Conservation (phyloP, 495 filamentous ascomycete species). For the Jackrogersella multiformis region DNA sequence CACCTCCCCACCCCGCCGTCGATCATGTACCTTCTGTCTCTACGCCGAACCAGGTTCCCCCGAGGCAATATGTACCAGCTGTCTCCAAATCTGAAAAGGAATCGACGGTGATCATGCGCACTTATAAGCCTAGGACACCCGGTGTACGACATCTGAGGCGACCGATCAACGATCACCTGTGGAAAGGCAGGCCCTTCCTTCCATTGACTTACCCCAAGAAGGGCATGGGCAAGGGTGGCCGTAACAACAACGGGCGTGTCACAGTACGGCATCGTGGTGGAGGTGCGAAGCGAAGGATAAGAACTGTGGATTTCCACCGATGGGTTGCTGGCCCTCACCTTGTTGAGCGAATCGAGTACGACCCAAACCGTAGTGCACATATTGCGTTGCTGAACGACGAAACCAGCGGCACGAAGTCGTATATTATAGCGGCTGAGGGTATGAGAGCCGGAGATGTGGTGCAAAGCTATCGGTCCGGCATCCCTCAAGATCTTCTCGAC, state of each 20-base stretch:
- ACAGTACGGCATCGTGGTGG: slow-evolving; percentile 92
- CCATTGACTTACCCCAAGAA: slow-evolving; percentile 89
- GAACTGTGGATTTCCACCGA: slow-evolving; percentile 87
- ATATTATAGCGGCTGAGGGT: slow-evolving; percentile 92
- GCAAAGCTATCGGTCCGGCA: slow-evolving; percentile 87
- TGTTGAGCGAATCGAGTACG: slow-evolving; percentile 95
- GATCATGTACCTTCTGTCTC: slow-evolving; percentile 53
- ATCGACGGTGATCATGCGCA: slow-evolving; percentile 67
- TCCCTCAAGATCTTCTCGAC: slow-evolving; percentile 82
- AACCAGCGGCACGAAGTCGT: slow-evolving; percentile 74
- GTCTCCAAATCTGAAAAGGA: slow-evolving; percentile 45
- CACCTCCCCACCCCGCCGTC: slow-evolving; percentile 46
- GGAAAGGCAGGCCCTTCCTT: slow-evolving; percentile 86
- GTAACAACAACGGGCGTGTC: slow-evolving; percentile 84
- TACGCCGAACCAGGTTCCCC: slow-evolving; percentile 40
- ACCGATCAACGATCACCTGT: slow-evolving; percentile 94
- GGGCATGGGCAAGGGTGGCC: slow-evolving; percentile 89
- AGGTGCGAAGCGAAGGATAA: slow-evolving; percentile 88
- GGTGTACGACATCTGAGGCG: slow-evolving; percentile 90
- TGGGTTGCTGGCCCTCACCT: slow-evolving; percentile 77
- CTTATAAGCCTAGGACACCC: slow-evolving; percentile 94
- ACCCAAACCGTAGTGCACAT: slow-evolving; percentile 91
- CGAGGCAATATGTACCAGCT: slow-evolving; percentile 17
- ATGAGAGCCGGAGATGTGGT: slow-evolving; percentile 91
- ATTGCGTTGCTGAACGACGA: slow-evolving; percentile 85